Evolutionary conservation across 2,329 filamentous ascomycete genomes (phyloP), one percentile per base, ranked within the genome.

Genomic region (Diaporthe longicolla): DNA sequence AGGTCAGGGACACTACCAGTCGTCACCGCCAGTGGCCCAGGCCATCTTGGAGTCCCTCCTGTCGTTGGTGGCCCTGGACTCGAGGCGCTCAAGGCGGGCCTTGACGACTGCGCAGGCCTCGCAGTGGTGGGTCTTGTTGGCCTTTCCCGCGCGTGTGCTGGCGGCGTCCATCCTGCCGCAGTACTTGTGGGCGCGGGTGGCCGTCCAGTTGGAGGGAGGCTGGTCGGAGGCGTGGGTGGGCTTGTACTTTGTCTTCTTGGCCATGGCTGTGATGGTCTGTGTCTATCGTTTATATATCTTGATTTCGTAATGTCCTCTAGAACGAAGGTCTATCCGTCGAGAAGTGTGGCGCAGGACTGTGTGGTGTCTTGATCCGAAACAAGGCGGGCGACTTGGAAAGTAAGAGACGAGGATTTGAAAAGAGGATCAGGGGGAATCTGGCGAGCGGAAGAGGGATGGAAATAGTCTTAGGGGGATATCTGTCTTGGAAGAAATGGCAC

Each of bases 181-280:
- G 71, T 68, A 75, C 24, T 75, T 75, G 74, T 75, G 74, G 1
- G 74, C 68, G 1, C 74, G 71, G 13, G 50, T 65, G 54, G 72
- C 72, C 2, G 74, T 75, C 74, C 74, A 75, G 61, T 71, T 74
- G 59, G 63, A 21, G 2, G 74, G 74, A 0, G 55, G 26, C 61
- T 71, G 57, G 59, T 72, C 72, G 13, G 54, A 57, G 7, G 72
- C 58, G n/a, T 54, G 35, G 37, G 55, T 66, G 7, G 55, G 54
- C 74, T 79, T 81, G 61, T 80, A 79, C 58, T 79, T 78, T 6
- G 81, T 78, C 70, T 79, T 79, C 55, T 73, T 79, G 70, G 59
- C 68, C 74, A 74, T 75, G 35, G 15, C 35, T 45, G 40, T 10
- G 17, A 40, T 29, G n/a, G 77, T 77, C 29, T 35, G 4, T 19